phyloP scores from a whole-genome alignment of 148 eudicot species.

The Drosera capensis region DNA sequence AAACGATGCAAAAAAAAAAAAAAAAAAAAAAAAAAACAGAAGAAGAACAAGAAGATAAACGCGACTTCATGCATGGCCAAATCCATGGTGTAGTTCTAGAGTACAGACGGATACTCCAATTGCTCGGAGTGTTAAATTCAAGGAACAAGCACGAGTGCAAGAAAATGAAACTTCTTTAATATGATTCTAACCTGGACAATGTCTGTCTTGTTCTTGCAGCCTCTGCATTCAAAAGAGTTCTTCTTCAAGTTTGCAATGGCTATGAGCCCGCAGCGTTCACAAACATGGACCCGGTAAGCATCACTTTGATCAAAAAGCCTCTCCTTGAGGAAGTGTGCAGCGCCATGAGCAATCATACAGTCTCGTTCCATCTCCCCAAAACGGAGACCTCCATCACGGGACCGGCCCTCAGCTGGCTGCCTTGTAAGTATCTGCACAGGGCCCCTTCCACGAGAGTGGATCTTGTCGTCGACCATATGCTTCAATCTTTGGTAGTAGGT shows the following conservation, averaged over 20 bases:
- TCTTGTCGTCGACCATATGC: constrained; percentile 98
- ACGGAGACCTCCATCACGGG: constrained; percentile 95
- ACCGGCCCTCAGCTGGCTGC: constrained; percentile 97
- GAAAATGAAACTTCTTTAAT: not conserved
- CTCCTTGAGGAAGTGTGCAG: constrained; percentile 91
- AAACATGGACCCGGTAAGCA: constrained; percentile 86
- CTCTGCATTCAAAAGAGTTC: constrained; percentile 90
- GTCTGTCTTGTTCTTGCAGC: constrained; percentile 94
- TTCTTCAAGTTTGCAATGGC: constrained; percentile 92
- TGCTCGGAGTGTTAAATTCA: too few relatives aligned
- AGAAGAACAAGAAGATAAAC: too few relatives aligned
- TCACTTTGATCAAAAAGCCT: constrained; percentile 97
- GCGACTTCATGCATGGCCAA: too few relatives aligned
- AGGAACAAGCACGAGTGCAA: too few relatives aligned
- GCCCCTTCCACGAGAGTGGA: constrained; percentile 97
- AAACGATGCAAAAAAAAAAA: not conserved
- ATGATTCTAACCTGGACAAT: constrained; percentile 64
- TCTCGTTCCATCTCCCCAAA: constrained; percentile 99
- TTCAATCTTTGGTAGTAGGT: constrained; percentile 93
- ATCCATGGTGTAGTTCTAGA: too few relatives aligned
- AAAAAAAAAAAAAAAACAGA: not conserved
- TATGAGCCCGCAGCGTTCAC: constrained; percentile 83
- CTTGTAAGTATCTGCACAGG: constrained; percentile 91
- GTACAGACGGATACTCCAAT: not conserved
- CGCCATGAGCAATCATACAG: constrained; percentile 99